These are phyloP conservation scores for Colletotrichum ledebouriae DNA, from an alignment of 2,329 filamentous ascomycete genomes.

Conservation along the genomic window DNA sequence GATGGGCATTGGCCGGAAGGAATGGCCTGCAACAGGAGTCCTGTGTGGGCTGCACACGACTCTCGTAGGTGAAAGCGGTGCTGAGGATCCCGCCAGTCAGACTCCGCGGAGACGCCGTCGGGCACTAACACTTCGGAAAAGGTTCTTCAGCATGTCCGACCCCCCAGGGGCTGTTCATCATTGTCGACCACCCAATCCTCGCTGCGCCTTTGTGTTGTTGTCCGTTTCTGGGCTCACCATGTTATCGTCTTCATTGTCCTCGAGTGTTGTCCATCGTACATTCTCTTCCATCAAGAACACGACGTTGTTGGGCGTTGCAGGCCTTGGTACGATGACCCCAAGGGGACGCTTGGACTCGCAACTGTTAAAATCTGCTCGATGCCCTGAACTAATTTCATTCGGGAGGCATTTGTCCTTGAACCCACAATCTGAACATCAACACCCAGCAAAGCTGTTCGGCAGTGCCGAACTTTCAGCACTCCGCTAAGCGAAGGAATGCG, in stretches of 20 bases:
- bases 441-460: not conserved
- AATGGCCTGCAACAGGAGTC: not conserved
- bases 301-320: not conserved
- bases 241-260: not conserved
- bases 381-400: conserved; percentile 2
- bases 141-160: conserved; percentile 12
- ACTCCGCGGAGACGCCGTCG: conserved; percentile 19
- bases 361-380: conserved; percentile 18
- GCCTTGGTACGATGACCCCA: conserved; percentile 6
- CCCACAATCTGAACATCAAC: not conserved
- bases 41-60: not conserved
- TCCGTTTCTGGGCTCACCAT: not conserved
- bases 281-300: not conserved
- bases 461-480: too few relatives aligned
- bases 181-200: not conserved
- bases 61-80: conserved; percentile 3
- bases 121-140: conserved; percentile 17
- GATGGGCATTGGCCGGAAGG: not conserved
- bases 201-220: not conserved
- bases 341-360: not conserved
- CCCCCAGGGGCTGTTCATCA: not conserved
- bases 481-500: too few relatives aligned
- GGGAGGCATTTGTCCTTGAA: conserved; percentile 9
- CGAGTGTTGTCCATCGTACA: not conserved
- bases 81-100: conserved; percentile 4